phyloP scores from a whole-genome alignment of 805 yeast species.

The Cyberlindnera galapagoensis region DNA sequence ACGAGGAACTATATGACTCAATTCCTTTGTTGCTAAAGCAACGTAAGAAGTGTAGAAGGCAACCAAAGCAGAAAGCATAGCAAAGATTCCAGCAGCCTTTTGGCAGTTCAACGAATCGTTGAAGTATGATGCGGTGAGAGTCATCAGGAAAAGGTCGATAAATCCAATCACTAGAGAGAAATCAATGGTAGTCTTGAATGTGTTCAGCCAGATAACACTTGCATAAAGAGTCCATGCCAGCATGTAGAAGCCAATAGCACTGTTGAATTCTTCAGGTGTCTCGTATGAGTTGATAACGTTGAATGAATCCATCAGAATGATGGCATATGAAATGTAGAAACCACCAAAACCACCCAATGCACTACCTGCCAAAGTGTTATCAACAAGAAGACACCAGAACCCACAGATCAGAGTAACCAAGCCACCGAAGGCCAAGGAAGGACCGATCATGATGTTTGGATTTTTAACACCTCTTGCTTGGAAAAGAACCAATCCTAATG shows the following conservation, averaged over 20 bases:
- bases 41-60: background rate
- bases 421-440: slow-evolving; percentile 3
- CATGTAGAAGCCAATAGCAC: slow-evolving; percentile 2
- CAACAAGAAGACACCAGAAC: slow-evolving; percentile 1
- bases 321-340: slow-evolving; percentile 1
- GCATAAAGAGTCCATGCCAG: too few relatives aligned
- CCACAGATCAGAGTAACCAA: slow-evolving; percentile 2
- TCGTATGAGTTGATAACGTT: slow-evolving; percentile 1
- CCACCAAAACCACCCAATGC: slow-evolving; percentile 2
- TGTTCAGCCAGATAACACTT: too few relatives aligned
- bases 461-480: slow-evolving; percentile 8
- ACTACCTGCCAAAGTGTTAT: slow-evolving; percentile 1
- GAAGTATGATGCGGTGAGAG: too few relatives aligned
- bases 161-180: too few relatives aligned
- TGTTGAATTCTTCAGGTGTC: slow-evolving; percentile 1
- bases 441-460: slow-evolving; percentile 3
- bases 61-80: background rate
- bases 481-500: too few relatives aligned
- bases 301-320: slow-evolving; percentile 1
- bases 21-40: too few relatives aligned
- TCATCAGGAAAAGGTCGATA: too few relatives aligned
- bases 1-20: too few relatives aligned
- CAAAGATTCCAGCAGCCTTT: background rate
- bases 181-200: too few relatives aligned
- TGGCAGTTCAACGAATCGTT: too few relatives aligned